Conservation (phyloP, 1,139 yeast genomes). For the Taphrina pruni region DNA sequence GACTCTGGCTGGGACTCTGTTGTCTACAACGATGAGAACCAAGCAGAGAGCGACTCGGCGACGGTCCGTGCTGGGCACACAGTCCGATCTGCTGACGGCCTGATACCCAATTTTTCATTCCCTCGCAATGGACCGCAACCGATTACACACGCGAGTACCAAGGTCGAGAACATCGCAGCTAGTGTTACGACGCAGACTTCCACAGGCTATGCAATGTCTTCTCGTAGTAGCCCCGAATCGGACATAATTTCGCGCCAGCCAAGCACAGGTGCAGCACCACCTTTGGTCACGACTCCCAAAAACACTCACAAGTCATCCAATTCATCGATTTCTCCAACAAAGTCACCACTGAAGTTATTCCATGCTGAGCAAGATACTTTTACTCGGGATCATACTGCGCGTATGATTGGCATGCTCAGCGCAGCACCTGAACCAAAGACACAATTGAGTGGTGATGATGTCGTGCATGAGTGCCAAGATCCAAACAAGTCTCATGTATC, state of each 20-base stretch:
- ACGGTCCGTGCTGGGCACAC: constrained; percentile 27
- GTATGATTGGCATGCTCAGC: constrained; percentile 38
- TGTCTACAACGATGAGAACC: not conserved
- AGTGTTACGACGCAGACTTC: not conserved
- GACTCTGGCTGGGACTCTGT: not conserved
- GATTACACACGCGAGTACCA: not conserved
- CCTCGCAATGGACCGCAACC: constrained; percentile 13
- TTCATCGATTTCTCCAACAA: constrained; percentile 21
- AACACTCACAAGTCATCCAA: constrained; percentile 17
- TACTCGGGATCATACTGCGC: constrained; percentile 40
- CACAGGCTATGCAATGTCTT: not conserved
- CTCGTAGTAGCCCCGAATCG: not conserved
- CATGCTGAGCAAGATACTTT: constrained; percentile 43
- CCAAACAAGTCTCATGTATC: constrained; percentile 31
- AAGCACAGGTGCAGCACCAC: not conserved
- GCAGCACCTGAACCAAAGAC: constrained; percentile 25
- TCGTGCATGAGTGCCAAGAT: constrained; percentile 10
- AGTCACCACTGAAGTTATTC: constrained; percentile 43
- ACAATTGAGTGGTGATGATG: constrained; percentile 10
- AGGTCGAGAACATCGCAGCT: not conserved
- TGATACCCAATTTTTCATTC: constrained; percentile 33
- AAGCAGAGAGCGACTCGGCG: constrained; percentile 16
- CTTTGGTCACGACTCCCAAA: not conserved
- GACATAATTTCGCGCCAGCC: not conserved
- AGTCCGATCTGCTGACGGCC: constrained; percentile 28